phyloP scores from a whole-genome alignment of 495 filamentous ascomycete genomes.

The Polyplosphaeria fusca region DNA sequence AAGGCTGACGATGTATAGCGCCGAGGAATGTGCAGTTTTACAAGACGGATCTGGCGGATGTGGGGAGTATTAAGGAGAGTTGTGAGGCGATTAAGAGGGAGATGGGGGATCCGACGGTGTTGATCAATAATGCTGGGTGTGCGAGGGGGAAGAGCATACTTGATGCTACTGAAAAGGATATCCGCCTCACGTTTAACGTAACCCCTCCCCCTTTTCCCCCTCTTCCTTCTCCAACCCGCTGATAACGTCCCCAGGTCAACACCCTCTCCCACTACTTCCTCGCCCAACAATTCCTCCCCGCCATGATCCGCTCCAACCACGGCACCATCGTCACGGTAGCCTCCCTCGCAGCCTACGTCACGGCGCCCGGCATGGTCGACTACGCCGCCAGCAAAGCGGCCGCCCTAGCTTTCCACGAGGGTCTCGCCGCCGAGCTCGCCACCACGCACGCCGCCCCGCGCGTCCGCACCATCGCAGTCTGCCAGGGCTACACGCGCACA shows the following conservation, averaged over 20 bases:
- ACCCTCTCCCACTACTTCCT: slow-evolving; percentile 65
- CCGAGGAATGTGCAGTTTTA: slow-evolving; percentile 32
- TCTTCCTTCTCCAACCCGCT: slow-evolving; percentile 57
- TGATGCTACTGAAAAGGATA: slow-evolving; percentile 51
- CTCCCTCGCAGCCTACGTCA: slow-evolving; percentile 57
- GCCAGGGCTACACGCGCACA: slow-evolving; percentile 62
- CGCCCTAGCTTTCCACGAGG: slow-evolving; percentile 65
- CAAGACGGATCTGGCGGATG: slow-evolving; percentile 30
- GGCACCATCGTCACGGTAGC: slow-evolving; percentile 74
- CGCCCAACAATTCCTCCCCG: slow-evolving; percentile 62
- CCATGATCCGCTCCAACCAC: slow-evolving; percentile 61
- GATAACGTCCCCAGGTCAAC: no score
- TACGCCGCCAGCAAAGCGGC: slow-evolving; percentile 69
- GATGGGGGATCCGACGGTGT: slow-evolving; percentile 62
- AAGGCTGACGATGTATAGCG: slow-evolving; percentile 17
- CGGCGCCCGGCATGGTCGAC: slow-evolving; percentile 63
- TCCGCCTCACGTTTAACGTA: slow-evolving; percentile 66
- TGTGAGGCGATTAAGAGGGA: slow-evolving; percentile 1
- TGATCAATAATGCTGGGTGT: slow-evolving; percentile 76
- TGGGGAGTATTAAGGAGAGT: slow-evolving; percentile 16
- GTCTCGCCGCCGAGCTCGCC: slow-evolving; percentile 59
- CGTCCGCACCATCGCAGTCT: slow-evolving; percentile 64
- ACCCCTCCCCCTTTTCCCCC: slow-evolving; percentile 70
- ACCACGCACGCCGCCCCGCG: slow-evolving; percentile 60
- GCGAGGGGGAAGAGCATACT: slow-evolving; percentile 61